Percentiles rank a stretch among this genome's conserved stretches.
Evolutionary conservation across 345 rosid species (phyloP).

Genomic region (Iberis pinnata): DNA sequence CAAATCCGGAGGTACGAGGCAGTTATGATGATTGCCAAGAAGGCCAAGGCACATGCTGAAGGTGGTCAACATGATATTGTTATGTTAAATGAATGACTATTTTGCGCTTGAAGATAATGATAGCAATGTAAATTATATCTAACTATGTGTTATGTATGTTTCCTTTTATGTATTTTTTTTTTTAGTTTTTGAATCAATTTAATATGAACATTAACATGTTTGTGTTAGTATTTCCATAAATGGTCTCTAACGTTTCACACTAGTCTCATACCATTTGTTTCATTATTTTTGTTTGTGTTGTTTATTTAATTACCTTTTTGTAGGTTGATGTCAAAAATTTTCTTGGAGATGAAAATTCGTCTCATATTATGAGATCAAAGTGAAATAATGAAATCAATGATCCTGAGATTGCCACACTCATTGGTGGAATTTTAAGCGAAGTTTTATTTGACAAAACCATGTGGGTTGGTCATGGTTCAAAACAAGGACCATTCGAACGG

Average conservation of each 20-base stretch:
- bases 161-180: neutral
- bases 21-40: neutral
- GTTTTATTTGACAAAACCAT: neutral
- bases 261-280: too few species aligned
- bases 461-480: neutral
- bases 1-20: neutral
- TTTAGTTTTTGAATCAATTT: too few species aligned
- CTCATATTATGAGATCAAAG: neutral
- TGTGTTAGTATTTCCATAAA: too few species aligned
- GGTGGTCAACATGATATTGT: neutral
- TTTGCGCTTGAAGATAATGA: neutral
- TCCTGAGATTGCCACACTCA: neutral
- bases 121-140: neutral
- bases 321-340: neutral
- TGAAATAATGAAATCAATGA: neutral
- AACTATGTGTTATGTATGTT: too few species aligned
- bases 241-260: too few species aligned
- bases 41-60: neutral
- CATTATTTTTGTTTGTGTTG: too few species aligned
- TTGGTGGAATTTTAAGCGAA: neutral
- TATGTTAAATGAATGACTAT: neutral
- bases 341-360: neutral
- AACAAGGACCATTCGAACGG: neutral
- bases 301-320: too few species aligned
- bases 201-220: too few species aligned